Base-by-base conservation (phyloP, 306 rosid species). In the Inga laurina region DNA sequence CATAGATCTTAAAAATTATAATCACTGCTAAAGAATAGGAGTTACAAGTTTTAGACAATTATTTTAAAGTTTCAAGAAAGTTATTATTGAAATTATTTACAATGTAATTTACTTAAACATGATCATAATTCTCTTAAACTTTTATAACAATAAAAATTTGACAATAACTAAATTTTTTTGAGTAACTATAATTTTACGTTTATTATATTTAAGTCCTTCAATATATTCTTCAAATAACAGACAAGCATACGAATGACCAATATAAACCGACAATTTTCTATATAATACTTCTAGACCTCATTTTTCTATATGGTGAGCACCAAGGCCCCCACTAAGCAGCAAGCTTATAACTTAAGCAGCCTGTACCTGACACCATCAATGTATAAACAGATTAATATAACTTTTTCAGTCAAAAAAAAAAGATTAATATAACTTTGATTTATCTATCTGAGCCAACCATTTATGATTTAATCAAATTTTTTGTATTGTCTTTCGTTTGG, bases 331-430 rank as follows among this genome's bases (percentile, higher is more conserved):
- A 61, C 15, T 61, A 61, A 10, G 34, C 67, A 0, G 2, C 67
- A 8, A 54, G 67, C 67, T 61, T 61, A 6, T 27, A 27, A 27
- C 30, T 54, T 54, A 82, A 41, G 72, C n/a, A n/a, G n/a, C 85
- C 85, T 41, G 2, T 19, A 27, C 72, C 81, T 10, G 81, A 82
- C 41, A 30, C 15, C 71, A 2, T 82, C 12, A 35, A 41, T 24
- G 85, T 82, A 66, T 49, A 3, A 13, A 4, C 62, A 59, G 18
- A 44, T 7, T 78, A 32, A 77, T 12, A 45, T 77, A 30, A 4
- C 16, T 24, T 1, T 62, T n/a, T n/a, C n/a, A n/a, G n/a, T n/a
- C n/a, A n/a, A n/a, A n/a, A n/a, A n/a, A n/a, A n/a, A n/a, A n/a
- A 59, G 18, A 44, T 7, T 78, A 32, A 77, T 12, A 45, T 77